A percentile compares a stretch with the other conserved stretches of the same genome.
Conservation (phyloP, 1,284 basidiomycete genomes). For the Ceratobasidium sp. region DNA sequence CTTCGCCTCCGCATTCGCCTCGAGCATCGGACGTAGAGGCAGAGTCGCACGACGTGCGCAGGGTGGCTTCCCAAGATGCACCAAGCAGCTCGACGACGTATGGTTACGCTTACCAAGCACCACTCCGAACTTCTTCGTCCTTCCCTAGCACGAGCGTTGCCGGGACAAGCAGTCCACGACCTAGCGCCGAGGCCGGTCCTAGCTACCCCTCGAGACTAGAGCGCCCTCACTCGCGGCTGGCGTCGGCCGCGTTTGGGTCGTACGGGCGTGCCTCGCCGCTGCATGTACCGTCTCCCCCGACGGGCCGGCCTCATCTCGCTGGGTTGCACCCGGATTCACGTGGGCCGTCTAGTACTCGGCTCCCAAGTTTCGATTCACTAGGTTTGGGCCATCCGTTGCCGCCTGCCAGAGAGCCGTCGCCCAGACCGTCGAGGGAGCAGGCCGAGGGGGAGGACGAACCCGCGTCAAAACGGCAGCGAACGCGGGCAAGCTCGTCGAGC, state of each 20-base stretch:
- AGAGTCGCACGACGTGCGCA: slow-evolving; percentile 13
- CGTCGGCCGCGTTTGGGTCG: not conserved
- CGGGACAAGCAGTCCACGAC: slow-evolving; percentile 20
- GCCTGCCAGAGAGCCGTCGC: slow-evolving; percentile 24
- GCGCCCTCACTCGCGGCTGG: slow-evolving; percentile 24
- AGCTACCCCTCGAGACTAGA: slow-evolving; percentile 8
- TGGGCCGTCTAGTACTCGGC: slow-evolving; percentile 18
- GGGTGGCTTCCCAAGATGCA: slow-evolving; percentile 28
- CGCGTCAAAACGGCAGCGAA: slow-evolving; percentile 37
- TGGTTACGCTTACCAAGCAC: slow-evolving; percentile 18
- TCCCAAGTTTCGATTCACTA: slow-evolving; percentile 28
- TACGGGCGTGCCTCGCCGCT: slow-evolving; percentile 19
- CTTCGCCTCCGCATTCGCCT: slow-evolving; percentile 27
- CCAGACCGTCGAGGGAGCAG: slow-evolving; percentile 16
- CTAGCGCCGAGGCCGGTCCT: not conserved
- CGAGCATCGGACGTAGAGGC: slow-evolving; percentile 15
- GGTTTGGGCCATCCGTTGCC: slow-evolving; percentile 19
- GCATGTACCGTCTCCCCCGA: slow-evolving; percentile 22
- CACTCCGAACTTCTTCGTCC: slow-evolving; percentile 25
- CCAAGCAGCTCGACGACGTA: slow-evolving; percentile 21
- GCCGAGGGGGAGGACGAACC: slow-evolving; percentile 26
- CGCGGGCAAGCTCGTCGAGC: not conserved
- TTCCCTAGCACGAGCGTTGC: not conserved
- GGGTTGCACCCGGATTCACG: slow-evolving; percentile 26
- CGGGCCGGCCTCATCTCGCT: slow-evolving; percentile 4